Evolutionary conservation across 352 stramenopile species (phyloP).

Genomic region (Pythium monospermum): DNA sequence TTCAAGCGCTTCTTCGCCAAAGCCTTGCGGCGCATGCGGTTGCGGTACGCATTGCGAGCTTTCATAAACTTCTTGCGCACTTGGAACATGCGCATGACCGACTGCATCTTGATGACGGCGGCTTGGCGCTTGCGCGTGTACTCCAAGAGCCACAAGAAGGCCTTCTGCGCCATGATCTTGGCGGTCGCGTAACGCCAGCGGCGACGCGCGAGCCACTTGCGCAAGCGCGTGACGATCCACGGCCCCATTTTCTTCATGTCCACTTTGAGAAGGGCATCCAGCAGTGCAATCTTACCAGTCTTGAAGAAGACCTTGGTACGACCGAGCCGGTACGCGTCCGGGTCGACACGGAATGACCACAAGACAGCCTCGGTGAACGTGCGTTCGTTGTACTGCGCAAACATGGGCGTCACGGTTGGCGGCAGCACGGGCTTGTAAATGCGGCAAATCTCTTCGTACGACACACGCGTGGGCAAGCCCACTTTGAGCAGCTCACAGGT

Average conservation of each 20-base stretch:
- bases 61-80: slow-evolving; percentile 82
- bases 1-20: slow-evolving; percentile 70
- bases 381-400: slow-evolving; percentile 74
- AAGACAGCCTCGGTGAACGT: slow-evolving; percentile 87
- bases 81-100: slow-evolving; percentile 81
- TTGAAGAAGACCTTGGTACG: slow-evolving; percentile 91
- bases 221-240: slow-evolving; percentile 78
- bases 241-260: slow-evolving; percentile 89
- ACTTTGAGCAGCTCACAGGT: slow-evolving; percentile 91
- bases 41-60: slow-evolving; percentile 60
- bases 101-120: slow-evolving; percentile 78
- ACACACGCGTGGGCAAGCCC: slow-evolving; percentile 83
- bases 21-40: slow-evolving; percentile 55
- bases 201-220: slow-evolving; percentile 80
- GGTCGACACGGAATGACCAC: slow-evolving; percentile 87
- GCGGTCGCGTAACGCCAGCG: slow-evolving; percentile 81
- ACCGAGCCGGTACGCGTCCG: slow-evolving; percentile 83
- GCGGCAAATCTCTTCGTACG: slow-evolving; percentile 86
- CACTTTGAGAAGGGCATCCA: slow-evolving; percentile 84
- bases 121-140: slow-evolving; percentile 68
- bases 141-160: slow-evolving; percentile 78
- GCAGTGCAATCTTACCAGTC: slow-evolving; percentile 86
- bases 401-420: slow-evolving; percentile 72
- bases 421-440: slow-evolving; percentile 83
- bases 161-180: slow-evolving; percentile 79